Conservation (phyloP, 345 rosid genomes). For the Lagerstroemia speciosa region DNA sequence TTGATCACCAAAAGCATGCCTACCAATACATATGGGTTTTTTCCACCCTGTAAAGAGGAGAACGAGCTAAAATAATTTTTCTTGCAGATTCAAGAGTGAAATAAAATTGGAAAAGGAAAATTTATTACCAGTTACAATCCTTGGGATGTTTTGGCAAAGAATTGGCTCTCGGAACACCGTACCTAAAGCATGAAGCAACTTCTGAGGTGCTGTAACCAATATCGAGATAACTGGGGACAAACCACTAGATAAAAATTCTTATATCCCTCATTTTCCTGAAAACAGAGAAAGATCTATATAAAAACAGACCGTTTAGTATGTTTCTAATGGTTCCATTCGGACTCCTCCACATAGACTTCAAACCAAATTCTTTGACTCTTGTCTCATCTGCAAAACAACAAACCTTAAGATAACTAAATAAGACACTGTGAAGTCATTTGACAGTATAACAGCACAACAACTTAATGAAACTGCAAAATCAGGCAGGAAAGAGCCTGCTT, state of each 20-base stretch:
- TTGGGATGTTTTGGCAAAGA: slow-evolving; percentile 75
- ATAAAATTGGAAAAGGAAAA: neutral
- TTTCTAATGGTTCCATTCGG: slow-evolving; percentile 98
- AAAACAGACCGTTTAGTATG: slow-evolving; percentile 73
- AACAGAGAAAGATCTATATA: neutral
- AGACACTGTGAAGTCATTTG: neutral
- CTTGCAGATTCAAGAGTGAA: neutral
- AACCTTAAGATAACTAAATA: neutral
- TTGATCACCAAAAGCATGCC: slow-evolving; percentile 99
- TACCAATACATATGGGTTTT: slow-evolving; percentile 94
- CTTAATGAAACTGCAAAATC: neutral
- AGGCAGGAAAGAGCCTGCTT: neutral
- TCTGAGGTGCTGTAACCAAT: neutral
- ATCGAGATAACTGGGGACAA: neutral
- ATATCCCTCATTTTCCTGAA: neutral
- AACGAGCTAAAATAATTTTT: neutral
- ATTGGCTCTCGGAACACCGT: slow-evolving; percentile 98
- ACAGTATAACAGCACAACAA: neutral
- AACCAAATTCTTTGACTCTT: slow-evolving; percentile 88
- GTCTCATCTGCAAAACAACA: slow-evolving; percentile 66
- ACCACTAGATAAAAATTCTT: neutral
- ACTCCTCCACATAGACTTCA: slow-evolving; percentile 92
- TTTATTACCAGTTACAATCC: slow-evolving; percentile 70
- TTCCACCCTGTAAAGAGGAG: slow-evolving; percentile 60
- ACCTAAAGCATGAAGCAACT: slow-evolving; percentile 33